Evolutionary conservation across 305 asterid genomes (phyloP).

Genomic region (Lippia alba): DNA sequence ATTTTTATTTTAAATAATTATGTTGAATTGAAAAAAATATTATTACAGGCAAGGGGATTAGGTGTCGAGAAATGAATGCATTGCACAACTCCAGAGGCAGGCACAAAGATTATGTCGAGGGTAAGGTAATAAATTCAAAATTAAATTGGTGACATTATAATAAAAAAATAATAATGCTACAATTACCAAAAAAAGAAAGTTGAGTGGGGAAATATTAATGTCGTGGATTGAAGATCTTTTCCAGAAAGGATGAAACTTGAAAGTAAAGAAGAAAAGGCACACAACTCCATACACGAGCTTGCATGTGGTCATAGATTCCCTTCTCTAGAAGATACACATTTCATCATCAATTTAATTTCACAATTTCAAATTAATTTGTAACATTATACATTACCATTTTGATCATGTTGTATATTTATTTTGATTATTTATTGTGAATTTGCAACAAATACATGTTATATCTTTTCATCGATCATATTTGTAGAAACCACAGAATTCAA

Average conservation of each 20-base stretch:
- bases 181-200: neutral
- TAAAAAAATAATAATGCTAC: neutral
- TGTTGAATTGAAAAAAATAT: too few species aligned
- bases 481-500: too few species aligned
- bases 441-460: too few species aligned
- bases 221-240: neutral
- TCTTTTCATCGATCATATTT: too few species aligned
- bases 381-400: too few species aligned
- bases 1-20: too few species aligned
- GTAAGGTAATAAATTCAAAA: neutral
- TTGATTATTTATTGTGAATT: too few species aligned
- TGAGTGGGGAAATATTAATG: neutral
- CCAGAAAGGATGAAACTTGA: neutral
- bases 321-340: neutral
- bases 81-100: neutral
- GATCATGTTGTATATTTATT: too few species aligned
- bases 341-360: too few species aligned
- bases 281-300: conserved; percentile 27
- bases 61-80: too few species aligned
- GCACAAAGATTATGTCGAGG: neutral
- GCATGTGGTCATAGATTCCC: conserved; percentile 11
- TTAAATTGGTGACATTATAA: neutral
- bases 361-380: too few species aligned
- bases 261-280: conserved; percentile 21
- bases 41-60: too few species aligned